These are phyloP conservation scores for Immersiella caudata DNA, from an alignment of 495 filamentous ascomycete species.

Conservation along the genomic window DNA sequence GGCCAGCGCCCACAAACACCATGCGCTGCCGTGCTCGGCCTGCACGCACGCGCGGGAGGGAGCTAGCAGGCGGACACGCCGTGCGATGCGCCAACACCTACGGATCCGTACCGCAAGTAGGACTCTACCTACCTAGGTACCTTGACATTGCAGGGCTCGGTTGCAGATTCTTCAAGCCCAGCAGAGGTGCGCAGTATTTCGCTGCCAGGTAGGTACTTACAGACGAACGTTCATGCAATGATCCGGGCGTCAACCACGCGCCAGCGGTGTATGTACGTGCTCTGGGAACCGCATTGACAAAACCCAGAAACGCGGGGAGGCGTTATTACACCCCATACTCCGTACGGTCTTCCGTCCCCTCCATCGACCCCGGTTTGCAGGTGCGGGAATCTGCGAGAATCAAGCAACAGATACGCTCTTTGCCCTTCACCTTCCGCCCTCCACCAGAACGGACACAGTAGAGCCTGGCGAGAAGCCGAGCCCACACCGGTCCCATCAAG, in stretches of 20 bases:
- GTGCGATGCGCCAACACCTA: slow-evolving; percentile 1
- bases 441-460: too few species aligned
- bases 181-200: not conserved
- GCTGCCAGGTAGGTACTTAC: not conserved
- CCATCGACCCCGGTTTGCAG: not conserved
- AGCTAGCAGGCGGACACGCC: slow-evolving; percentile 12
- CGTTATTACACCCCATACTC: slow-evolving; percentile 9
- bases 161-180: not conserved
- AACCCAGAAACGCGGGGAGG: slow-evolving; percentile 27
- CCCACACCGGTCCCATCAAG: not conserved
- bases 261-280: not conserved
- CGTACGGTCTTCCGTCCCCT: not conserved
- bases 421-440: not conserved
- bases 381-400: slow-evolving; percentile 2
- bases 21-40: slow-evolving; percentile 8
- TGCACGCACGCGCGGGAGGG: slow-evolving; percentile 4
- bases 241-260: slow-evolving; percentile 1
- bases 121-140: not conserved
- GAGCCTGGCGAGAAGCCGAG: not conserved
- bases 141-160: slow-evolving; percentile 1
- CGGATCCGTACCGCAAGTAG: not conserved
- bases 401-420: not conserved
- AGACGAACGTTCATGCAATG: slow-evolving; percentile 4
- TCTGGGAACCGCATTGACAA: slow-evolving; percentile 6
- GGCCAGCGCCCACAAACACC: not conserved